Percentiles rank a stretch among this genome's conserved stretches.
Evolutionary conservation across 106 monocot genomes (phyloP).

Genomic region (Dendrobium chrysotoxum): DNA sequence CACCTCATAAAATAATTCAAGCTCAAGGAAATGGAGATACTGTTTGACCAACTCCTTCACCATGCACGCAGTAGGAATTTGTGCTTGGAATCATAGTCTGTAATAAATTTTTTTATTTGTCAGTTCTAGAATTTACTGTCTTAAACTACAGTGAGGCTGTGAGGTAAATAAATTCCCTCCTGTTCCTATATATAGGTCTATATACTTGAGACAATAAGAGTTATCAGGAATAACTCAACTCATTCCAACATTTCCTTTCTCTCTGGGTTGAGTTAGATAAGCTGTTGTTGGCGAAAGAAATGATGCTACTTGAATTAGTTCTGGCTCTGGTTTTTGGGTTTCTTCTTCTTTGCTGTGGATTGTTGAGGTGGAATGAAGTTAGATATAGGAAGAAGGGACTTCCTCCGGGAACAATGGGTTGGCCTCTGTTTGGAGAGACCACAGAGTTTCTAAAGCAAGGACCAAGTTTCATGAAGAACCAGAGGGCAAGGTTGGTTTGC

Average conservation of each 20-base stretch:
- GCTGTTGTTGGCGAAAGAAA: conserved; percentile 2
- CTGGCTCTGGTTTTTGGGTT: conserved; percentile 30
- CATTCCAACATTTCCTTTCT: not conserved
- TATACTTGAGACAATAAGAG: not conserved
- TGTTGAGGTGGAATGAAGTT: conserved; percentile 83
- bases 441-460: conserved; percentile 90
- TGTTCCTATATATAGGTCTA: conserved; percentile 20
- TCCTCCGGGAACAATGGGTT: conserved; percentile 97
- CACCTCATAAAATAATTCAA: not conserved
- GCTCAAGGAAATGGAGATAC: not conserved
- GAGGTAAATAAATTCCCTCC: conserved; percentile 3
- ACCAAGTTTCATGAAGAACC: conserved; percentile 70
- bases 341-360: conserved; percentile 25
- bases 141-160: conserved; percentile 5
- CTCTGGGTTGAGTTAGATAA: not conserved
- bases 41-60: conserved; percentile 1
- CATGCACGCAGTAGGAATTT: not conserved
- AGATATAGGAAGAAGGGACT: conserved; percentile 73
- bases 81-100: not conserved
- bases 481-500: conserved; percentile 51
- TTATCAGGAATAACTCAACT: conserved; percentile 8
- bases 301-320: conserved; percentile 22
- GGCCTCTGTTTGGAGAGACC: conserved; percentile 92
- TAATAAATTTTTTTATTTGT: no score
- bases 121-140: not conserved